These are phyloP conservation scores for Prosopis cineraria DNA, from an alignment of 306 rosid genomes.

Conservation along the genomic window DNA sequence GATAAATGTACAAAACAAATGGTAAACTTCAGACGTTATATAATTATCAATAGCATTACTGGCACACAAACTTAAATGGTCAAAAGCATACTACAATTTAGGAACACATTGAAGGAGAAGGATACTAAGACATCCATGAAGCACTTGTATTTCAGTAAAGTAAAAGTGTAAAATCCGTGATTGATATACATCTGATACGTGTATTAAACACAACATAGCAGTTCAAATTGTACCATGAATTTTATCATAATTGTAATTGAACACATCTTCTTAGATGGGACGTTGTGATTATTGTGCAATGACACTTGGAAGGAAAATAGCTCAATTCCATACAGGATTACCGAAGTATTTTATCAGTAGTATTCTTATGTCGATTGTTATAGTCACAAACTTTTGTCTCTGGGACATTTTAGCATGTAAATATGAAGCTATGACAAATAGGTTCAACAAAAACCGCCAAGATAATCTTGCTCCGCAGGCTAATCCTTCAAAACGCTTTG, in stretches of 20 bases:
- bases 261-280: neutral
- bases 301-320: slow-evolving; percentile 7
- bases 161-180: neutral
- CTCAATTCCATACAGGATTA: neutral
- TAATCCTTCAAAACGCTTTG: neutral
- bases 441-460: neutral
- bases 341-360: neutral
- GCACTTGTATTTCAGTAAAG: neutral
- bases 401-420: neutral
- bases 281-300: neutral
- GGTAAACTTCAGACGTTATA: neutral
- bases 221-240: neutral
- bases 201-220: neutral
- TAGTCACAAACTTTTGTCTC: neutral
- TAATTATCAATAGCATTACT: slow-evolving; percentile 1
- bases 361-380: neutral
- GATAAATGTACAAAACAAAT: neutral
- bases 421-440: neutral
- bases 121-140: neutral
- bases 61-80: neutral
- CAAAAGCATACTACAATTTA: neutral
- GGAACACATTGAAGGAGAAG: slow-evolving; percentile 7
- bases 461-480: neutral
- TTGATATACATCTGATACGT: neutral
- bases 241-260: neutral